These are phyloP conservation scores for Fusarium austroafricanum DNA, from an alignment of 2,329 filamentous ascomycete genomes.

Conservation along the genomic window DNA sequence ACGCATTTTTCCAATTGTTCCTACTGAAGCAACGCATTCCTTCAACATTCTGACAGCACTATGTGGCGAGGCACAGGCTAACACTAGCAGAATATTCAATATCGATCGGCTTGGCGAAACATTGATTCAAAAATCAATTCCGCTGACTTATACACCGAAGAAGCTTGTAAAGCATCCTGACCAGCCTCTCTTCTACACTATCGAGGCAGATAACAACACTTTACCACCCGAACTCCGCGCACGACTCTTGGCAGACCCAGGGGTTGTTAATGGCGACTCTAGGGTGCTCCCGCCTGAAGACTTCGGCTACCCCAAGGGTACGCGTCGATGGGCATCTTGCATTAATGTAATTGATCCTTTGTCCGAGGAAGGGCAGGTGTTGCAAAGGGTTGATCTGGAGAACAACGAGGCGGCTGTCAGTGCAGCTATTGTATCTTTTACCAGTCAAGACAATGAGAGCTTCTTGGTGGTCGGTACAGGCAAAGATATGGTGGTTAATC, in stretches of 20 bases:
- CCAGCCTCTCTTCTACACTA: slow-evolving; percentile 89
- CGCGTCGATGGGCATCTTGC: slow-evolving; percentile 93
- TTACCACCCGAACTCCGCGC: slow-evolving; percentile 81
- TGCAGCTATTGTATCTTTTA: slow-evolving; percentile 84
- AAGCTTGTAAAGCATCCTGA: slow-evolving; percentile 90
- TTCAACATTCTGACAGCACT: slow-evolving; percentile 27
- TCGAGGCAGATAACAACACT: slow-evolving; percentile 93
- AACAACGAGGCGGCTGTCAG: slow-evolving; percentile 94
- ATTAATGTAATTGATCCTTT: slow-evolving; percentile 92
- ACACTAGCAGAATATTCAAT: slow-evolving; percentile 79
- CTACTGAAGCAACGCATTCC: slow-evolving; percentile 75
- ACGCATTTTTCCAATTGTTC: slow-evolving; percentile 87
- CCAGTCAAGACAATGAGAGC: slow-evolving; percentile 86
- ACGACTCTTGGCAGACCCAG: slow-evolving; percentile 79
- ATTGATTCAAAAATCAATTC: slow-evolving; percentile 85
- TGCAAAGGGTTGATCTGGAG: slow-evolving; percentile 83
- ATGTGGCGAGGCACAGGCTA: slow-evolving; percentile 40
- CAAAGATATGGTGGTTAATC: slow-evolving; percentile 86
- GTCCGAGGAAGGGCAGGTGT: slow-evolving; percentile 73
- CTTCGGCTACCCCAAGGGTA: slow-evolving; percentile 88
- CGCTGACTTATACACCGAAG: slow-evolving; percentile 89
- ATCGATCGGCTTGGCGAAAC: slow-evolving; percentile 89
- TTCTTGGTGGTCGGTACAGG: slow-evolving; percentile 96
- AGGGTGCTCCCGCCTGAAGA: slow-evolving; percentile 78
- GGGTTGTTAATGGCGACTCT: slow-evolving; percentile 77